These are phyloP conservation scores for Penicillium robsamsonii DNA, from an alignment of 495 filamentous ascomycete genomes.

Conservation along the genomic window DNA sequence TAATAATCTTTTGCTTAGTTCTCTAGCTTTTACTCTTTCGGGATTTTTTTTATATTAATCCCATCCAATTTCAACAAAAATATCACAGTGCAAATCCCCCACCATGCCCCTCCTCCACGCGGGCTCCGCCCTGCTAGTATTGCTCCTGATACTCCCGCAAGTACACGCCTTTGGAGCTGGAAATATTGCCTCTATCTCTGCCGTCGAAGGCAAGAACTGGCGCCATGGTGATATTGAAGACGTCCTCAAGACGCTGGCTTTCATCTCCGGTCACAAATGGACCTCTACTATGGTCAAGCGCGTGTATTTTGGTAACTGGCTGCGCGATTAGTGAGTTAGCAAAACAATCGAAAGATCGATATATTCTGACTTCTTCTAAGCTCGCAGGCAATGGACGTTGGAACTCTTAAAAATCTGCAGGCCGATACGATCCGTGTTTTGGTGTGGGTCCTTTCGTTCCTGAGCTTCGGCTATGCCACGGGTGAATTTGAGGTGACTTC, in stretches of 20 bases:
- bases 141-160: conserved; percentile 57
- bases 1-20: neutral
- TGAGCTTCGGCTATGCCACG: conserved; percentile 95
- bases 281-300: conserved; percentile 83
- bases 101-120: conserved; percentile 33
- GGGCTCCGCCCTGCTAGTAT: conserved; percentile 41
- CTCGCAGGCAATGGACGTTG: conserved; percentile 88
- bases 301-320: conserved; percentile 79
- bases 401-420: conserved; percentile 83
- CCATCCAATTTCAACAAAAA: neutral
- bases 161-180: conserved; percentile 84
- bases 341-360: neutral
- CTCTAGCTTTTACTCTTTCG: neutral
- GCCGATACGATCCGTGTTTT: conserved; percentile 87
- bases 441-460: conserved; percentile 87
- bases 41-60: neutral
- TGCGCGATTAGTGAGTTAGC: conserved; percentile 45
- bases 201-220: conserved; percentile 93
- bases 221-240: conserved; percentile 98
- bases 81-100: conserved; percentile 4
- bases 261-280: conserved; percentile 91
- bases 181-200: conserved; percentile 88
- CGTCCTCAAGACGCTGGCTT: conserved; percentile 83
- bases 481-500: conserved; percentile 94
- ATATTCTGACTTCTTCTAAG: conserved; percentile 39